Evolutionary conservation across 345 rosid species (phyloP), one percentile per base, ranked within the genome.

Genomic region (Hevea brasiliensis): DNA sequence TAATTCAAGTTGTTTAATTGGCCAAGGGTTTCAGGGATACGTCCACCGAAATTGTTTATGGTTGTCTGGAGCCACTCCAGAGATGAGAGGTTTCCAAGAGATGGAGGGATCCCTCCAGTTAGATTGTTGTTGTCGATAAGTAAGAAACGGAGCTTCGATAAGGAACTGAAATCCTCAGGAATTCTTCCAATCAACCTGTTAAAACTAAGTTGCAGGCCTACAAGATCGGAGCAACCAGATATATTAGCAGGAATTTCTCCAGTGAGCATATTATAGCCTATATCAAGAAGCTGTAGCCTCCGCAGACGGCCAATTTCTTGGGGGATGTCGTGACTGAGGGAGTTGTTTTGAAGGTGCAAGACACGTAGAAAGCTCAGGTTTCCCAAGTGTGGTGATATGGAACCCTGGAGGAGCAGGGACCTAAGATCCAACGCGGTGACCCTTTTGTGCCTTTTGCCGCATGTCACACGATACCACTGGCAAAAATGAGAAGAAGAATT

Each of bases 31-130:
- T 11, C 69, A 0, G 81, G 83, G 17, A 84, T 57, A 17, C 26
- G 62, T 15, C 82, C 76, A 1, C 37, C 50, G 1, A 82, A 14
- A 26, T 14, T 17, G 65, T 82, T 82, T 0, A 0, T 0, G 1
- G 2, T 0, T 23, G 69, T 41, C 7, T 0, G 1, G 0, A 75
- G 7, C 0, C 0, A 0, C 11, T 74, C 42, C 5, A 78, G 64
- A 9, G 73, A 80, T 2, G 88, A 66, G 0, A 80, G 26, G 48
- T 78, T 82, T 2, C 88, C 81, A 15, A 79, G 11, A 20, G 61
- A 67, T n/a, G 70, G 32, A 32, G 83, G 80, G 41, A 84, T 41
- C 2, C 57, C 58, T 61, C 84, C 86, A 1, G 24, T 70, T 12
- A 86, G 54, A 56, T 77, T 65, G 56, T 73, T 84, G 14, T 0